Percentiles rank a stretch among this genome's conserved stretches.
These are phyloP conservation scores for Lentinula detonsa DNA, from an alignment of 768 basidiomycete species.

Conservation along the genomic window DNA sequence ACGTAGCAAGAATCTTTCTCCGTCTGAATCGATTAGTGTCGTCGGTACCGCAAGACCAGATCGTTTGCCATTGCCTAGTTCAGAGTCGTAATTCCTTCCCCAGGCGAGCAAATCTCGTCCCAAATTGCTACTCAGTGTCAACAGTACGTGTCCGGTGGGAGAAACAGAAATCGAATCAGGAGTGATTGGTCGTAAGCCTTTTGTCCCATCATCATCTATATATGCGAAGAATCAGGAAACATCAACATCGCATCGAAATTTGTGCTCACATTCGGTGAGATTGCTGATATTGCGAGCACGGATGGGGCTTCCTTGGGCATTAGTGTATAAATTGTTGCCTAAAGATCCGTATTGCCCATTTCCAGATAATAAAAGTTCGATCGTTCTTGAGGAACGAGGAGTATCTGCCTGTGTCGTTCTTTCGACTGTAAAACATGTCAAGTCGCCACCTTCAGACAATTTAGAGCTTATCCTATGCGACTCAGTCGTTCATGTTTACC, in stretches of 20 bases:
- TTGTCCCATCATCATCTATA: slow-evolving; percentile 59
- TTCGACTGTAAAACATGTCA: slow-evolving; percentile 75
- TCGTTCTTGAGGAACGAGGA: slow-evolving; percentile 15
- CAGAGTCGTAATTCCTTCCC: slow-evolving; percentile 70
- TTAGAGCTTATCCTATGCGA: neutral
- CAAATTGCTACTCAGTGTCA: slow-evolving; percentile 62
- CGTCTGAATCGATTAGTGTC: slow-evolving; percentile 42
- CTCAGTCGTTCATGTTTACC: slow-evolving; percentile 28
- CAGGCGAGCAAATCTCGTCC: slow-evolving; percentile 67
- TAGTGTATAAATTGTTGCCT: slow-evolving; percentile 63
- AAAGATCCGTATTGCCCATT: slow-evolving; percentile 82
- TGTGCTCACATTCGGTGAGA: slow-evolving; percentile 71
- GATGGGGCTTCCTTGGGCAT: slow-evolving; percentile 61
- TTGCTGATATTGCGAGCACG: slow-evolving; percentile 79
- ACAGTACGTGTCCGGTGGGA: slow-evolving; percentile 69
- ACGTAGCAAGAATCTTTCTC: slow-evolving; percentile 54
- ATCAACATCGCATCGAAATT: neutral
- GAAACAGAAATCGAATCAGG: slow-evolving; percentile 64
- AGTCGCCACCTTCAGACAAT: slow-evolving; percentile 52
- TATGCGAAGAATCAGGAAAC: slow-evolving; percentile 5
- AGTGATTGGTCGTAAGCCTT: slow-evolving; percentile 55
- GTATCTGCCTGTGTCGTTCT: slow-evolving; percentile 17
- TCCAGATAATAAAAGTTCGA: slow-evolving; percentile 66
- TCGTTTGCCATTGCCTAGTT: slow-evolving; percentile 72
- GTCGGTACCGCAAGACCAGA: slow-evolving; percentile 51